These are phyloP conservation scores for Recurvomyces mirabilis DNA, from an alignment of 495 filamentous ascomycete species.

Conservation along the genomic window DNA sequence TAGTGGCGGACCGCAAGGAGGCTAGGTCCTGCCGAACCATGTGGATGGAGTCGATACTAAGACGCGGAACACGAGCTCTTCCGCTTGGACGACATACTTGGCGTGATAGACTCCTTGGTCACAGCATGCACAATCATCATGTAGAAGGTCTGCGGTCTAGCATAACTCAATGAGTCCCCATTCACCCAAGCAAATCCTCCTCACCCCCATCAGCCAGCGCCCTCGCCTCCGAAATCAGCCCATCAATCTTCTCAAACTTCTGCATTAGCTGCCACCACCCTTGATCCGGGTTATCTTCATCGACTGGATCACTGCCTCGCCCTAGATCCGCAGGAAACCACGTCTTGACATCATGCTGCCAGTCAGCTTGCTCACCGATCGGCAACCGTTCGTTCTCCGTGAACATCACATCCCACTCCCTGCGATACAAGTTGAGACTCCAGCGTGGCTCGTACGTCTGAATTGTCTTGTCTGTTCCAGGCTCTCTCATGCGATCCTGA, in stretches of 20 bases:
- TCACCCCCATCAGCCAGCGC: no score
- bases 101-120: no score
- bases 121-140: no score
- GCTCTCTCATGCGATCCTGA: constrained; percentile 7
- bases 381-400: constrained; percentile 11
- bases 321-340: constrained; percentile 19
- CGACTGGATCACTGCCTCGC: neutral
- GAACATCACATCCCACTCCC: constrained; percentile 17
- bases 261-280: constrained; percentile 15
- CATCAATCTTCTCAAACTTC: constrained; percentile 13
- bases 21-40: no score
- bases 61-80: no score
- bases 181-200: no score
- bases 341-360: constrained; percentile 6
- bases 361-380: constrained; percentile 13
- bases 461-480: neutral
- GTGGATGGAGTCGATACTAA: no score
- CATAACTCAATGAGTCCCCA: no score
- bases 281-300: neutral
- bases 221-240: constrained; percentile 9
- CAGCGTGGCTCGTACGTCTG: constrained; percentile 18
- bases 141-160: no score
- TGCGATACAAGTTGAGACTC: constrained; percentile 16
- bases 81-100: no score
- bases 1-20: no score